Conservation (phyloP, 768 basidiomycete genomes). For the Paxillus rubicundulus region DNA sequence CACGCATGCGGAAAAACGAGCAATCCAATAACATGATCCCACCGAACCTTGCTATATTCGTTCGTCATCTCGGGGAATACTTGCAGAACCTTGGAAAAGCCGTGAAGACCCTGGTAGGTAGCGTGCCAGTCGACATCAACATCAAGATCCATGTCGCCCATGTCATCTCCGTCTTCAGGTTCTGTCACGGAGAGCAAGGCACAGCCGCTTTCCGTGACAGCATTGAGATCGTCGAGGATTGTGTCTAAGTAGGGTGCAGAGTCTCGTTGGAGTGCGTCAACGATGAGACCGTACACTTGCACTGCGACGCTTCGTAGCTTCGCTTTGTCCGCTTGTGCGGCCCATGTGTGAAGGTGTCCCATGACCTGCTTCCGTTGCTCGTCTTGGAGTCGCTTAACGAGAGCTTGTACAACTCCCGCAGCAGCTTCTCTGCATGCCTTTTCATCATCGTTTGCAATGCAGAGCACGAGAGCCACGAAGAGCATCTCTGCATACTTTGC, state of each 20-base stretch:
- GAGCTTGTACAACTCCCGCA: slow-evolving; percentile 72
- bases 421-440: slow-evolving; percentile 88
- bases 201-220: slow-evolving; percentile 16
- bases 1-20: slow-evolving; percentile 91
- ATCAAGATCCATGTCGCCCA: slow-evolving; percentile 47
- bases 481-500: slow-evolving; percentile 83
- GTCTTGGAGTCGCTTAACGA: slow-evolving; percentile 68
- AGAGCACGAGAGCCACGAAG: slow-evolving; percentile 90
- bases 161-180: slow-evolving; percentile 21
- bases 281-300: slow-evolving; percentile 78
- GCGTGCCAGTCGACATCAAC: slow-evolving; percentile 74
- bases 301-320: slow-evolving; percentile 70
- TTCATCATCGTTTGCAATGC: slow-evolving; percentile 91
- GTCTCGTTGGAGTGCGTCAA: slow-evolving; percentile 62
- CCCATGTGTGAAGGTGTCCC: slow-evolving; percentile 80
- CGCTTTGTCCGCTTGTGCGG: slow-evolving; percentile 53
- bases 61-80: slow-evolving; percentile 50
- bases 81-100: slow-evolving; percentile 59
- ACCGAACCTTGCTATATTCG: slow-evolving; percentile 50
- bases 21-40: slow-evolving; percentile 61
- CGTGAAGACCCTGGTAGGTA: slow-evolving; percentile 75
- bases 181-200: slow-evolving; percentile 32
- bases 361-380: slow-evolving; percentile 55
- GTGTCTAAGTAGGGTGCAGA: slow-evolving; percentile 41
- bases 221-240: slow-evolving; percentile 58